phyloP scores from a whole-genome alignment of 2,329 filamentous ascomycete genomes.

The Sporothrix phasma region DNA sequence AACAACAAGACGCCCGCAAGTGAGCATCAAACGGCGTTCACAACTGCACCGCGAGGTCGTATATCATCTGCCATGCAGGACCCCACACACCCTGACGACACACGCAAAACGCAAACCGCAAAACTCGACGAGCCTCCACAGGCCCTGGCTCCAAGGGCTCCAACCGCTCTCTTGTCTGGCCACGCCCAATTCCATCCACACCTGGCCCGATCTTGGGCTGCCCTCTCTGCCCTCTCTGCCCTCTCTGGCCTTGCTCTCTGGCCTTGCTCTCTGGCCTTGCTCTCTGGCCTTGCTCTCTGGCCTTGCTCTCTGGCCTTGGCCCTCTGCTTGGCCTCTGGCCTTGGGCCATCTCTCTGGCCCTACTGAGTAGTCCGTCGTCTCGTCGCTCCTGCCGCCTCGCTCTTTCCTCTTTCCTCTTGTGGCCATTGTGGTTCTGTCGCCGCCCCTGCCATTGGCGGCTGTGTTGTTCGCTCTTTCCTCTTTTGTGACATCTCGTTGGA shows the following conservation, averaged over 20 bases:
- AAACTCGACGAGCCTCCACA: background rate
- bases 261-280: too few species aligned
- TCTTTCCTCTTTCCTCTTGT: background rate
- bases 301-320: too few species aligned
- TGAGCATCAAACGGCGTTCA: background rate
- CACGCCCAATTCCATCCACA: constrained; percentile 9
- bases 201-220: constrained; percentile 2
- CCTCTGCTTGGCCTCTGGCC: too few species aligned
- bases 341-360: background rate
- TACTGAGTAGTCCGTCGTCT: background rate
- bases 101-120: too few species aligned
- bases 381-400: background rate
- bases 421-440: too few species aligned
- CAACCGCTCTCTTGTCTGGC: too few species aligned
- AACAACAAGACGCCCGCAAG: background rate
- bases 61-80: background rate
- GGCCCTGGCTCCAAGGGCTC: background rate
- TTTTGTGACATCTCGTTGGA: background rate
- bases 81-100: background rate
- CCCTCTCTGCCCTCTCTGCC: too few species aligned
- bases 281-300: too few species aligned
- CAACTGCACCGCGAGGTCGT: background rate
- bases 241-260: too few species aligned
- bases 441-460: background rate
- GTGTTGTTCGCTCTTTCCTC: background rate